Conservation (phyloP, 1,139 yeast genomes). For the Suhomyces wounanorum region DNA sequence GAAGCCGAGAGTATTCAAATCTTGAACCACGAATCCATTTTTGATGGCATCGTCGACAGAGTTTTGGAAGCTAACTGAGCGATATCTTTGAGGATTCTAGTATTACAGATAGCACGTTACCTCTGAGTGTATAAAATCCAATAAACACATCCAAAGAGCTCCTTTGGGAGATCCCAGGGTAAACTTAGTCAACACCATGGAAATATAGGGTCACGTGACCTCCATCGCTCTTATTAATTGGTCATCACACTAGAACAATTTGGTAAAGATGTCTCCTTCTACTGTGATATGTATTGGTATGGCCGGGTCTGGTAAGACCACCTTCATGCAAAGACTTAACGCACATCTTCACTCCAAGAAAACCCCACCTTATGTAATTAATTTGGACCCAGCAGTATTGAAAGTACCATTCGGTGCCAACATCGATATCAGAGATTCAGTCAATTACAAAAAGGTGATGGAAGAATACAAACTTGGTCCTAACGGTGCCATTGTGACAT, state of each 20-base stretch:
- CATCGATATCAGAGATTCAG: conserved; percentile 94
- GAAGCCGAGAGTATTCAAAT: conserved; percentile 81
- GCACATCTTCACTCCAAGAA: conserved; percentile 77
- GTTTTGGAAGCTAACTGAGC: conserved; percentile 32
- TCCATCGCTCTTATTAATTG: conserved; percentile 8
- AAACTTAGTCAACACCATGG: no score
- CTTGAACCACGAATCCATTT: conserved; percentile 52
- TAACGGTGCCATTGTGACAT: conserved; percentile 97
- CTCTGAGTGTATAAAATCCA: background rate
- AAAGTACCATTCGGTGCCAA: conserved; percentile 92
- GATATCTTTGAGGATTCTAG: background rate
- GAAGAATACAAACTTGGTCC: conserved; percentile 91
- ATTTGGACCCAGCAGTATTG: conserved; percentile 94
- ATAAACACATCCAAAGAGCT: background rate
- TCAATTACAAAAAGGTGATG: conserved; percentile 95
- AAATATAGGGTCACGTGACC: background rate
- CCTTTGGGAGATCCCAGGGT: no score
- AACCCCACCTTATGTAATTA: conserved; percentile 84
- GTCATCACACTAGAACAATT: background rate
- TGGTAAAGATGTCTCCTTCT: conserved; percentile 51
- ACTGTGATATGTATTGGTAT: conserved; percentile 87
- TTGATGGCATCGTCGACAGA: conserved; percentile 67
- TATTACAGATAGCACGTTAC: no score
- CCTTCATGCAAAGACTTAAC: conserved; percentile 93
- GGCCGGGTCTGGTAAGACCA: conserved; percentile 99